A percentile compares a stretch with the other conserved stretches of the same genome.
Conservation (phyloP, 441 rosid species). For the Populus hybrid region DNA sequence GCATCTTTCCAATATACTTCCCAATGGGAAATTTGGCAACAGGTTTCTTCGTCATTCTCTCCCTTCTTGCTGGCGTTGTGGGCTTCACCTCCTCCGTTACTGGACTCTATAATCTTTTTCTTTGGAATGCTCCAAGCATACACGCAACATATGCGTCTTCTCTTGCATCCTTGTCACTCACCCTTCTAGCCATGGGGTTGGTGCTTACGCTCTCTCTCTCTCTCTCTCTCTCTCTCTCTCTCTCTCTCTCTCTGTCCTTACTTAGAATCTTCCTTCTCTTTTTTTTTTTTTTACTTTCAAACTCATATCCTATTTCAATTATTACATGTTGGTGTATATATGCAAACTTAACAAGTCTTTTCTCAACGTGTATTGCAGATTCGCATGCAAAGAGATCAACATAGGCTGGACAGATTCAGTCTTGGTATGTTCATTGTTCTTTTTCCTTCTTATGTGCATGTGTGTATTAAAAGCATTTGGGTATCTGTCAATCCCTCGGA, state of each 20-base stretch:
- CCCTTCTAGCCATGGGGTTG: slow-evolving; percentile 84
- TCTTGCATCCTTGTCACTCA: slow-evolving; percentile 56
- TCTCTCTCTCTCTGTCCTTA: no score
- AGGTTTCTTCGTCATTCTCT: slow-evolving; percentile 62
- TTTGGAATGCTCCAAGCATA: slow-evolving; percentile 45
- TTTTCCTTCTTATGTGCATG: no score
- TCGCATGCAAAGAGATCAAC: slow-evolving; percentile 82
- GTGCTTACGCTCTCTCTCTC: neutral
- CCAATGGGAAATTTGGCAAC: slow-evolving; percentile 91
- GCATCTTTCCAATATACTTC: slow-evolving; percentile 73
- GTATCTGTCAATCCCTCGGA: no score
- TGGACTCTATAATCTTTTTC: slow-evolving; percentile 47
- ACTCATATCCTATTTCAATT: no score
- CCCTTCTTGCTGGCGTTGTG: slow-evolving; percentile 71
- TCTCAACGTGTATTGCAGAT: slow-evolving; percentile 35
- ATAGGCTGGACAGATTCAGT: slow-evolving; percentile 71
- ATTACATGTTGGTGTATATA: neutral
- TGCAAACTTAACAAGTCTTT: neutral
- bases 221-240: neutral
- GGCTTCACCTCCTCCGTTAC: slow-evolving; percentile 76
- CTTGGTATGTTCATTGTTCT: slow-evolving; percentile 40
- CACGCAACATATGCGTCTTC: slow-evolving; percentile 73
- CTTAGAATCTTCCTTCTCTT: no score
- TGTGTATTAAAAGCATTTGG: no score
- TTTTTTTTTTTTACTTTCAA: neutral